These are phyloP conservation scores for Exophiala sp. DNA, from an alignment of 2,329 filamentous ascomycete genomes.

Conservation along the genomic window DNA sequence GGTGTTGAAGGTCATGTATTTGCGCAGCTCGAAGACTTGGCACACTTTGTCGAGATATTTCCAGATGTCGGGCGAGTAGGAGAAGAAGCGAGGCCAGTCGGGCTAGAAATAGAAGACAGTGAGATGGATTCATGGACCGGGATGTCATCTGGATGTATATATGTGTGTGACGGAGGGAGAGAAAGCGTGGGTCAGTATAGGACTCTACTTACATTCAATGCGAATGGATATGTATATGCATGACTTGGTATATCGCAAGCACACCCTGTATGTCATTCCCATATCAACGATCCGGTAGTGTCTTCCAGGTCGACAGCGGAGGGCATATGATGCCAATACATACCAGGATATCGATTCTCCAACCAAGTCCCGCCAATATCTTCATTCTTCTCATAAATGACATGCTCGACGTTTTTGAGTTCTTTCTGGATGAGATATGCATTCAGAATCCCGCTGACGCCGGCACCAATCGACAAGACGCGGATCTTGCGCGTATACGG, in stretches of 20 bases:
- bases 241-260: constrained; percentile 45
- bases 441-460: constrained; percentile 54
- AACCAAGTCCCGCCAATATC: constrained; percentile 35
- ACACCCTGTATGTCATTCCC: no score
- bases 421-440: constrained; percentile 47
- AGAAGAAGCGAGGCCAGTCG: constrained; percentile 46
- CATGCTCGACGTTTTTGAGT: constrained; percentile 28
- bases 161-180: no score
- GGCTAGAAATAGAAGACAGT: no score
- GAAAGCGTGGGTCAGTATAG: no score
- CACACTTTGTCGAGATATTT: constrained; percentile 47
- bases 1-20: constrained; percentile 50
- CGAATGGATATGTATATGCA: constrained; percentile 43
- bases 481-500: constrained; percentile 38
- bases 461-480: constrained; percentile 46
- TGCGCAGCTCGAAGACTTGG: constrained; percentile 45
- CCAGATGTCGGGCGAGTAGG: constrained; percentile 44
- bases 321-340: no score
- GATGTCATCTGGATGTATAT: no score
- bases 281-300: no score
- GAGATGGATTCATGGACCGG: no score
- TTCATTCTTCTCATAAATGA: constrained; percentile 31
- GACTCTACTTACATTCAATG: constrained; percentile 36
- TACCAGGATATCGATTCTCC: constrained; percentile 39
- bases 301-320: no score